These are phyloP conservation scores for Blepharisma undulans DNA, from an alignment of 169 alveolate species.

Conservation along the genomic window DNA sequence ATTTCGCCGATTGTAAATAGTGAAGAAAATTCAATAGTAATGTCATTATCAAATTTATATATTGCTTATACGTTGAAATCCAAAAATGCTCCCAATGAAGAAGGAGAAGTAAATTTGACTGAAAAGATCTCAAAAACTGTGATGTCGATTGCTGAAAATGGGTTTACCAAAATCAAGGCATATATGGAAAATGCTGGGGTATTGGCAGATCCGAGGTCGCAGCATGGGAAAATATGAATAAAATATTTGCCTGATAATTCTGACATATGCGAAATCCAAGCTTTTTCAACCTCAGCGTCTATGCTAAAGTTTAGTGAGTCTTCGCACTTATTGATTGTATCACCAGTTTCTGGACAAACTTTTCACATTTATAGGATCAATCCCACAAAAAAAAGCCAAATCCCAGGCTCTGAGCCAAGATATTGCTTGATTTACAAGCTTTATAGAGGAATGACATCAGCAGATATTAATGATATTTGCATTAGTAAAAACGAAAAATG, in stretches of 20 bases:
- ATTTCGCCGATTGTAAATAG: neutral
- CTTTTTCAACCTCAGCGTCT: neutral
- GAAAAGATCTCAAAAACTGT: slow-evolving; percentile 15
- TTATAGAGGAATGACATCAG: slow-evolving; percentile 13
- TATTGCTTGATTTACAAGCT: slow-evolving; percentile 11
- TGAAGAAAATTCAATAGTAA: neutral
- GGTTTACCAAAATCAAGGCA: neutral
- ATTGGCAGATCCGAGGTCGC: neutral
- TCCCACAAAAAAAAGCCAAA: neutral
- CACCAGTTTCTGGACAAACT: neutral
- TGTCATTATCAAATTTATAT: neutral
- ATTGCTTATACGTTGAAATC: neutral
- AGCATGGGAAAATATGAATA: slow-evolving; percentile 4
- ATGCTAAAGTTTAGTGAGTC: neutral
- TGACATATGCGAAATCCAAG: slow-evolving; percentile 24
- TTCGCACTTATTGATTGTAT: neutral
- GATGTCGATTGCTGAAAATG: neutral
- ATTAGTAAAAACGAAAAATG: neutral
- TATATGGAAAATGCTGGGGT: neutral
- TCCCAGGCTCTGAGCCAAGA: neutral
- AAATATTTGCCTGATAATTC: neutral
- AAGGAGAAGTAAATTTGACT: neutral
- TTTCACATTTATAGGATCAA: slow-evolving; percentile 24
- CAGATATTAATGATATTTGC: slow-evolving; percentile 13
- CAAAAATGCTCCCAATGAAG: neutral